Evolutionary conservation across 1,284 basidiomycete genomes (phyloP).

Genomic region (Pyrrhoderma noxium): DNA sequence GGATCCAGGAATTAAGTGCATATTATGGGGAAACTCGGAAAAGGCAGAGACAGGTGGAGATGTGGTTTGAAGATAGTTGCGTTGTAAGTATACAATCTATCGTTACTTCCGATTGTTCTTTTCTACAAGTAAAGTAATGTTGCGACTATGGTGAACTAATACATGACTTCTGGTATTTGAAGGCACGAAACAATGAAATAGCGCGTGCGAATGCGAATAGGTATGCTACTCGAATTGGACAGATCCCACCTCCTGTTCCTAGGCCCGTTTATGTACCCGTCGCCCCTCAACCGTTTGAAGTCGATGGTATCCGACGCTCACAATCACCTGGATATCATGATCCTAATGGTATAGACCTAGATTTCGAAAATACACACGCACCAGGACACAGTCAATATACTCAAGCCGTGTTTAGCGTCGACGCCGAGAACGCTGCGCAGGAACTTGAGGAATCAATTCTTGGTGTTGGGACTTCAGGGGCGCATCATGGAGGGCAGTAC

Average conservation of each 20-base stretch:
- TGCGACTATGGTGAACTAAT: too few relatives aligned
- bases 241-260: constrained; percentile 51
- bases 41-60: constrained; percentile 59
- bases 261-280: constrained; percentile 21
- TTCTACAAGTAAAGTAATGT: constrained; percentile 15
- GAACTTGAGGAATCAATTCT: constrained; percentile 37
- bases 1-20: constrained; percentile 57
- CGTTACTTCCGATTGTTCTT: neutral
- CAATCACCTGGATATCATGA: constrained; percentile 27
- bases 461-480: constrained; percentile 22
- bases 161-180: constrained; percentile 5
- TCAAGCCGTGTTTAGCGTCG: constrained; percentile 21
- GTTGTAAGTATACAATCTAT: constrained; percentile 36
- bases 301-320: constrained; percentile 26
- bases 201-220: constrained; percentile 55
- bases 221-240: constrained; percentile 57
- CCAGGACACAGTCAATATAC: constrained; percentile 22
- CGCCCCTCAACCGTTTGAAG: neutral
- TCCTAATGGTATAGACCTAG: constrained; percentile 22
- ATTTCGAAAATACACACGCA: constrained; percentile 22
- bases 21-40: constrained; percentile 66
- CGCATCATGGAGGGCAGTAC: constrained; percentile 5
- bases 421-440: constrained; percentile 35
- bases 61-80: constrained; percentile 59
- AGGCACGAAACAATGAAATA: constrained; percentile 62